Base-by-base conservation (phyloP, 2,329 filamentous ascomycete species). In the Penicillium sclerotigenum region DNA sequence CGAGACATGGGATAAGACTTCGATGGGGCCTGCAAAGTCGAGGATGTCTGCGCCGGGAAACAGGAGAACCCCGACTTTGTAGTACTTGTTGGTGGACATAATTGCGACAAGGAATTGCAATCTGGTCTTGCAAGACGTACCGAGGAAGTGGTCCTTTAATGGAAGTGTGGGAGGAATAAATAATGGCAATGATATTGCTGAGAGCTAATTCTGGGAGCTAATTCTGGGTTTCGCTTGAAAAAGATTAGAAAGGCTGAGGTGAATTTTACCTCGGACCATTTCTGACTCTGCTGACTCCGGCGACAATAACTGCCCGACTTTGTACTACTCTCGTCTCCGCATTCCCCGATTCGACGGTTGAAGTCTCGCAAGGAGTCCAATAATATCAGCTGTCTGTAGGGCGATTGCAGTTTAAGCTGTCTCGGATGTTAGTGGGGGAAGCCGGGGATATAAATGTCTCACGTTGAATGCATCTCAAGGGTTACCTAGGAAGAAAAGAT, bases 11-110 rank as follows among this genome's bases (percentile, higher is more conserved):
- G 65, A 66, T 53, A 74, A 67, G 34, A 77, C 65, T 55, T 77
- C 74, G 24, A 71, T 60, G 4, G 75, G 75, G 1, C 72, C 75
- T 24, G 67, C 64, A 55, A 76, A 76, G 65, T 77, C 75, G 47
- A 77, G 71, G 47, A 77, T 68, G 54, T 77, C 75, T 26, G 67
- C 72, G 11, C 67, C 60, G 3, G 66, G 60, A 60, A 73, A 77
- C 24, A 78, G 58, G 24, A 77, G 64, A 1, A 75, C 65, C 18
- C 70, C 75, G n/a, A 75, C 69, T 53, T 70, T 70, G 67, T 71
- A 71, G 56, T 66, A 57, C 26, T 62, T 52, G 24, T 65, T 61
- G 1, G 47, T 18, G 4, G 49, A 45, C 63, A 63, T 65, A 9
- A 18, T 50, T 18, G 18, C 14, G 29, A 29, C 13, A 20, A 41